Percentiles rank a stretch among this genome's conserved stretches.
These are phyloP conservation scores for Musa itinerans DNA, from an alignment of 176 grass and related monocot species.

Conservation along the genomic window DNA sequence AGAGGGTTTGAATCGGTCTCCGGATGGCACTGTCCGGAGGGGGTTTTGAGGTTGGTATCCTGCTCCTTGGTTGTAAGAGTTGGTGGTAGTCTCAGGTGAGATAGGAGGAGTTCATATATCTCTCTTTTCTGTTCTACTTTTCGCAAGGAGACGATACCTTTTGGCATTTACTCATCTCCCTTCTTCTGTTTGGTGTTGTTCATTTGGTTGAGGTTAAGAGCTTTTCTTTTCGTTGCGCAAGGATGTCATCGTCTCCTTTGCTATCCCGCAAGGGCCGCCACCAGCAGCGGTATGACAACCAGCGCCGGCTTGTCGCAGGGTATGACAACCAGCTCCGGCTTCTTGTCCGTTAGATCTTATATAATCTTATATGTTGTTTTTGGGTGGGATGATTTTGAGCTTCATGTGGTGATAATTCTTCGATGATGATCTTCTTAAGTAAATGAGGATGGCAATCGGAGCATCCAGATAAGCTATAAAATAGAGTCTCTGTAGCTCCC, in stretches of 20 bases:
- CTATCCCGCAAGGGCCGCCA: constrained; percentile 10
- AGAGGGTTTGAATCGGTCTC: background rate
- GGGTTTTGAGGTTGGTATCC: background rate
- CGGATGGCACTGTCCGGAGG: background rate
- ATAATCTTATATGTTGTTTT: too few species aligned
- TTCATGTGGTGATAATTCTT: too few species aligned
- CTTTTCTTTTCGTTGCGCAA: background rate
- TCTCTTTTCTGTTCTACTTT: background rate
- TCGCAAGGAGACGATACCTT: background rate
- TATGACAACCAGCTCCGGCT: background rate
- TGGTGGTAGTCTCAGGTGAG: constrained; percentile 1
- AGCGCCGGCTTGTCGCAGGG: constrained; percentile 16
- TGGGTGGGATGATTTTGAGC: too few species aligned
- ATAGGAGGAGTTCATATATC: background rate
- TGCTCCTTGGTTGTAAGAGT: background rate
- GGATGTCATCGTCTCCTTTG: constrained; percentile 4
- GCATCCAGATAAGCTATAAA: background rate
- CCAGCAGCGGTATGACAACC: constrained; percentile 12
- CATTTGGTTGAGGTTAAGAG: background rate
- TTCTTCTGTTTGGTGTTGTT: background rate
- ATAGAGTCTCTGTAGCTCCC: background rate
- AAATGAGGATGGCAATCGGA: background rate
- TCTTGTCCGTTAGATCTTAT: too few species aligned
- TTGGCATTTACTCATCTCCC: background rate
- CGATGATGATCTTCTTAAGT: background rate